Evolutionary conservation across 371 early-diverging fungal genomes (phyloP).

Genomic region (Thermomucor indicae-seudaticae): DNA sequence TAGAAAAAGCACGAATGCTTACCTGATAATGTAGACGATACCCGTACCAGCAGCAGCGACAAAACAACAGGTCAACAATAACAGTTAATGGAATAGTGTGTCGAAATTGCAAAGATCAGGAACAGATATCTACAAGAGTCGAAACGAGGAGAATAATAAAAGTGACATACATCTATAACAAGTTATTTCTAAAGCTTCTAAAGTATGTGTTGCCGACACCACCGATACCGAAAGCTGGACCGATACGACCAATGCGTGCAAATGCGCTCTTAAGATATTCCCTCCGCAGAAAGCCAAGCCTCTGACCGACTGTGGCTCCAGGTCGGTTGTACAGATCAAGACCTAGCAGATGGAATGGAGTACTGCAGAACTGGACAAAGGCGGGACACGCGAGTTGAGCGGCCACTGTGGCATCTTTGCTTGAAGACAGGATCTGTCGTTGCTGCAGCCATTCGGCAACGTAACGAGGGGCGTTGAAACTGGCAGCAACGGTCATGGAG

Average conservation of each 20-base stretch:
- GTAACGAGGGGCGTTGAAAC: constrained; percentile 59
- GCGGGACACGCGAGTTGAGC: constrained; percentile 58
- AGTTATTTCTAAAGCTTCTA: constrained; percentile 5
- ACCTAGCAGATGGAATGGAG: constrained; percentile 59
- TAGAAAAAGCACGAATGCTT: no score
- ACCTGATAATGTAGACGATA: background rate
- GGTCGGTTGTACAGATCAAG: constrained; percentile 62
- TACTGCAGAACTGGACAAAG: constrained; percentile 49
- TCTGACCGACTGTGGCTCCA: constrained; percentile 14
- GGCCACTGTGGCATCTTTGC: constrained; percentile 26
- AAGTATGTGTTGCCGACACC: constrained; percentile 56
- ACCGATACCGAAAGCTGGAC: constrained; percentile 71
- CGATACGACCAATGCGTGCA: constrained; percentile 61
- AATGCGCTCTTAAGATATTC: constrained; percentile 55
- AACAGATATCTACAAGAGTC: no score
- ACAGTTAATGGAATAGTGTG: background rate
- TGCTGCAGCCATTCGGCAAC: constrained; percentile 26
- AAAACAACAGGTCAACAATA: background rate
- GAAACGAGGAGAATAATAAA: background rate
- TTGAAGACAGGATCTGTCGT: constrained; percentile 1
- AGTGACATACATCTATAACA: background rate
- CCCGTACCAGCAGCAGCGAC: background rate
- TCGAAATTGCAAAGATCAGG: background rate
- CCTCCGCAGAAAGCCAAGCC: constrained; percentile 32
- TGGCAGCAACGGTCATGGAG: constrained; percentile 59